Evolutionary conservation across 2,329 filamentous ascomycete genomes (phyloP).

Genomic region (Hymenoscyphus linearis): DNA sequence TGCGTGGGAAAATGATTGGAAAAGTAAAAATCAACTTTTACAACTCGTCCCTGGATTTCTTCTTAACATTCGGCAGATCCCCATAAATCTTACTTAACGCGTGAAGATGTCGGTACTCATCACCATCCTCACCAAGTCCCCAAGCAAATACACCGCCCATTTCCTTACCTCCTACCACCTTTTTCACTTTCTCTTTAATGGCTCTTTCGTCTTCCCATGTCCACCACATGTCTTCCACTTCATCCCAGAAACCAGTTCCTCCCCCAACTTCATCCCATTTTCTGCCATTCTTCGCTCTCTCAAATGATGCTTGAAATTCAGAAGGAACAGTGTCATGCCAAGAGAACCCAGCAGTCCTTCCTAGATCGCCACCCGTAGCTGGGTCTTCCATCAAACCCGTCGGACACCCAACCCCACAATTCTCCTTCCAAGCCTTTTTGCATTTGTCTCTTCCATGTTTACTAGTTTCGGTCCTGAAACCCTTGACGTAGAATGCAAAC

Average conservation of each 20-base stretch:
- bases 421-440: neutral
- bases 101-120: constrained; percentile 39
- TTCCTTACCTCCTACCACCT: constrained; percentile 49
- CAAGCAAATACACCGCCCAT: constrained; percentile 72
- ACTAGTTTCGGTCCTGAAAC: constrained; percentile 46
- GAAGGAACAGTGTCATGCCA: constrained; percentile 51
- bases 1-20: neutral
- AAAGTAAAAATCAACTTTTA: neutral
- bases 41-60: constrained; percentile 5
- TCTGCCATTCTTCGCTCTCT: constrained; percentile 47
- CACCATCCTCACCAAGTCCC: constrained; percentile 64
- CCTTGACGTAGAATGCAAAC: constrained; percentile 64
- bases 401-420: constrained; percentile 42
- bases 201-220: constrained; percentile 62
- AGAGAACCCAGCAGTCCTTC: constrained; percentile 54
- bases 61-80: neutral
- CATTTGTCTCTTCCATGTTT: constrained; percentile 24
- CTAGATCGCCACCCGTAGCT: constrained; percentile 49
- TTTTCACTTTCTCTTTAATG: constrained; percentile 56
- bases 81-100: constrained; percentile 32
- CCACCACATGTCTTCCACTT: constrained; percentile 59
- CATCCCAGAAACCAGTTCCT: constrained; percentile 66
- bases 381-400: constrained; percentile 54
- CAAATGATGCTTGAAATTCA: constrained; percentile 53
- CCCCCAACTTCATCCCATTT: constrained; percentile 52